Evolutionary conservation across 208 protist genomes (phyloP).

Genomic region (Crithidia bombi): DNA sequence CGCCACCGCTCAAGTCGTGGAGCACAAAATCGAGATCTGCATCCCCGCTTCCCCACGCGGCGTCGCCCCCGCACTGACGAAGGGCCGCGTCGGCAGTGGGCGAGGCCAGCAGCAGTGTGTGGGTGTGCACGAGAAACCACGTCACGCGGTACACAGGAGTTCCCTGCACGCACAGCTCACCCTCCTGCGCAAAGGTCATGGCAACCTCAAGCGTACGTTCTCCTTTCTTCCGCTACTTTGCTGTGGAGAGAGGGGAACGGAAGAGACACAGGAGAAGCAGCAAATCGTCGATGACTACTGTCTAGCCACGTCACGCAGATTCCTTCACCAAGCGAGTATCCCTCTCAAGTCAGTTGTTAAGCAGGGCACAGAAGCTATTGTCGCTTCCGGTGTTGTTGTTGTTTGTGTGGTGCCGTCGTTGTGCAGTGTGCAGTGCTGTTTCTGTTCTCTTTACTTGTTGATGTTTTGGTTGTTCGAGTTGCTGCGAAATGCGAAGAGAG

Average conservation of each 20-base stretch:
- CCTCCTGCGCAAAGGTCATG: neutral
- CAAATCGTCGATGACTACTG: no score
- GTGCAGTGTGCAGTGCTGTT: no score
- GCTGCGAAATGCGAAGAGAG: no score
- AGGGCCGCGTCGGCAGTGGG: conserved; percentile 14
- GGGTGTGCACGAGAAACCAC: conserved; percentile 30
- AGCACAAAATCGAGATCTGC: conserved; percentile 60
- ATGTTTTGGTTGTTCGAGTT: no score
- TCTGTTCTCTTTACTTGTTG: no score
- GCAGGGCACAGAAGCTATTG: no score
- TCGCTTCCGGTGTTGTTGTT: no score
- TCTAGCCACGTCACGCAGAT: no score
- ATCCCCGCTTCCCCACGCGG: neutral
- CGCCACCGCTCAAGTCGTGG: conserved; percentile 19
- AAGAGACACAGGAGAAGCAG: neutral
- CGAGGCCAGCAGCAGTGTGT: conserved; percentile 32
- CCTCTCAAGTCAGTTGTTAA: no score
- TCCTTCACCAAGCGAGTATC: no score
- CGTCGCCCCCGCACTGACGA: neutral
- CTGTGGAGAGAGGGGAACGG: neutral
- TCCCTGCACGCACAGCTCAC: conserved; percentile 13
- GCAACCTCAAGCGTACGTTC: no score
- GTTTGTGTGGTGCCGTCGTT: no score
- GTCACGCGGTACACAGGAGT: conserved; percentile 30
- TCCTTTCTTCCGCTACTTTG: neutral